These are phyloP conservation scores for Melampsora larici-populina DNA, from an alignment of 1,284 basidiomycete species.

Conservation along the genomic window DNA sequence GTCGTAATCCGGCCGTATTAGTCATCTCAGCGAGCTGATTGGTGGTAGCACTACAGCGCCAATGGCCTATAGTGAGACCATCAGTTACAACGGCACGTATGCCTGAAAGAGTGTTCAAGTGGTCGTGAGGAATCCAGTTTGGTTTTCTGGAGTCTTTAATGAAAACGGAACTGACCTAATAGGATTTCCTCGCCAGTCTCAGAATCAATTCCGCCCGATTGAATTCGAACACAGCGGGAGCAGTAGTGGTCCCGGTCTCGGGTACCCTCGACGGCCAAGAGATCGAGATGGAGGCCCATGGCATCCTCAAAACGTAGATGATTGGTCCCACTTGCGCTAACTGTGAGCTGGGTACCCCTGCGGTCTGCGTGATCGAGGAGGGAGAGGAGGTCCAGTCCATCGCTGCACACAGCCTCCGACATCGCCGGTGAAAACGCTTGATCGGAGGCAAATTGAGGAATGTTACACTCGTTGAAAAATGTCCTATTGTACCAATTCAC, in stretches of 20 bases:
- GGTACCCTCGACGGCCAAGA: too few relatives aligned
- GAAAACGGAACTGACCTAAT: too few relatives aligned
- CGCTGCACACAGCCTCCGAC: too few relatives aligned
- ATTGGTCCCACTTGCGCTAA: not conserved
- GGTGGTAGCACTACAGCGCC: not conserved
- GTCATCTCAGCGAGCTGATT: not conserved
- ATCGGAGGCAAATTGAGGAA: not conserved
- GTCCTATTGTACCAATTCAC: not conserved
- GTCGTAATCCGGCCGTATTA: too few relatives aligned
- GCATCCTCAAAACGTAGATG: not conserved
- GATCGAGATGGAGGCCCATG: not conserved
- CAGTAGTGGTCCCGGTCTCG: too few relatives aligned
- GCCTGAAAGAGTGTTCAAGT: too few relatives aligned
- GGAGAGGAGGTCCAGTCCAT: too few relatives aligned
- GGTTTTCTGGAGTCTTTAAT: too few relatives aligned
- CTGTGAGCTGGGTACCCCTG: not conserved
- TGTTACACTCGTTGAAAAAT: not conserved
- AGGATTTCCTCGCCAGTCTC: not conserved
- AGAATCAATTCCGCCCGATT: not conserved
- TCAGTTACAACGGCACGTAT: not conserved
- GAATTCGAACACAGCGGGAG: not conserved
- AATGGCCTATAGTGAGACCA: not conserved
- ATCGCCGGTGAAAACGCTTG: not conserved
- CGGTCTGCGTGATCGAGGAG: too few relatives aligned
- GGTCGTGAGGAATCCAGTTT: too few relatives aligned